Base-by-base conservation (phyloP, 805 yeast genomes). In the Candida chauliodis region DNA sequence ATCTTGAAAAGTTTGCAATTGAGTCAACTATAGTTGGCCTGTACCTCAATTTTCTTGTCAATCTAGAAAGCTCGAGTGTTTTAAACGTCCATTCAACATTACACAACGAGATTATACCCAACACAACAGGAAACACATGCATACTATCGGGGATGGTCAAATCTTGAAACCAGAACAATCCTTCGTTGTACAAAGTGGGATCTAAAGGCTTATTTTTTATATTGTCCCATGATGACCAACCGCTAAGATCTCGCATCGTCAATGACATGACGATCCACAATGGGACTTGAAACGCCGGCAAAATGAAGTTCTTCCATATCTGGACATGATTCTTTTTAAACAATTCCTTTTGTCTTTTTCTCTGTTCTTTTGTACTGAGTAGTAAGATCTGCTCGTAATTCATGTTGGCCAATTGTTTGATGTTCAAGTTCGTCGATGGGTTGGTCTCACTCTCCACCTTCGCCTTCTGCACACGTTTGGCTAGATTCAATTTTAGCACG, bases 271-370 rank as follows among this genome's bases (percentile, higher is more conserved):
- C 69, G 2, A 89, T 71, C 95, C 96, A 90, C 5, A 90, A 56
- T 0, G 98, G 98, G 15, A 91, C 71, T 55, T 90, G 98, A 13
- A 86, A 76, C 0, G 79, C 62, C 1, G 97, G 97, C 26, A 88
- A 64, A 3, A 84, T 50, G 40, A 79, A 63, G 50, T 84, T 80
- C 56, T 89, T 90, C 88, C 95, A 90, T 41, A 81, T 58, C 52
- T 87, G 91, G 37, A 89, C 85, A 8, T 71, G 66, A 51, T 82
- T 70, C 38, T 75, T 71, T 45, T 73, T 75, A 61, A 84, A 90
- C n/a, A 90, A 64, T 35, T 56, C 56, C 49, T 81, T 79, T 48
- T 91, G 95, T 45, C 95, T 69, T 43, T 78, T 79, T 42, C 90
- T 67, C 30, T 81, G 76, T 55, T 90, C 97, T 55, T 85, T 89